Evolutionary conservation across 192 early-diverging fungal species (phyloP), one percentile per base, ranked within the genome.

Genomic region (Entomortierella beljakovae): DNA sequence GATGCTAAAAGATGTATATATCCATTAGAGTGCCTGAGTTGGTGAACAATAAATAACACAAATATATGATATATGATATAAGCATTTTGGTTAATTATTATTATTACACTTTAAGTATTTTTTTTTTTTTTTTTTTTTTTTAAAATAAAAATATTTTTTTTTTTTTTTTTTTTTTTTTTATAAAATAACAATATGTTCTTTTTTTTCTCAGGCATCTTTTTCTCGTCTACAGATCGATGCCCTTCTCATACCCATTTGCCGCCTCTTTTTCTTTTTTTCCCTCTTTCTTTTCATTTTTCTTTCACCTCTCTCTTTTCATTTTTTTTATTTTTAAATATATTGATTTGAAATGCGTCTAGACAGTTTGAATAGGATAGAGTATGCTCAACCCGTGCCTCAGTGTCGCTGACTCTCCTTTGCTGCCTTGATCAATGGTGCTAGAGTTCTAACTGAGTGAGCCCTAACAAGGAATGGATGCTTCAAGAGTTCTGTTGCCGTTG

Each of bases 381-480:
- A 2, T 7, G 4, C 23, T 23, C 22, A 38, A 40, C 13, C 46
- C 1, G n/a, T 25, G 20, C 35, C 23, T 63, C 70, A 79, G 25
- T 70, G 67, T 40, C 75, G 58, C 50, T 70, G 66, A 51, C 86
- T 87, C 38, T 92, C 89, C 38, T 88, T 86, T 22, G 91, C 91
- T 25, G 88, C 86, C 28, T 89, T 89, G 71, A 98, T 97, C 32
- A 96, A 72, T 46, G 95, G 95, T 18, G 59, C 42, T 43, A 61
- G 20, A 48, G 59, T 61, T 32, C 38, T 37, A 23, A 59, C 88
- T 13, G 94, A 93, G 34, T 94, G 95, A 1, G 94, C 91, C 80
- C 90, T 92, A 49, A 84, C 80, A 64, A 98, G 68, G 80, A 98
- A 98, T 23, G 92, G 93, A 84, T 98, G 96, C 74, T 57, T 82